Percentiles rank a stretch among this genome's conserved stretches.
Conservation (phyloP, 805 yeast species). For the Metschnikowia sp. region DNA sequence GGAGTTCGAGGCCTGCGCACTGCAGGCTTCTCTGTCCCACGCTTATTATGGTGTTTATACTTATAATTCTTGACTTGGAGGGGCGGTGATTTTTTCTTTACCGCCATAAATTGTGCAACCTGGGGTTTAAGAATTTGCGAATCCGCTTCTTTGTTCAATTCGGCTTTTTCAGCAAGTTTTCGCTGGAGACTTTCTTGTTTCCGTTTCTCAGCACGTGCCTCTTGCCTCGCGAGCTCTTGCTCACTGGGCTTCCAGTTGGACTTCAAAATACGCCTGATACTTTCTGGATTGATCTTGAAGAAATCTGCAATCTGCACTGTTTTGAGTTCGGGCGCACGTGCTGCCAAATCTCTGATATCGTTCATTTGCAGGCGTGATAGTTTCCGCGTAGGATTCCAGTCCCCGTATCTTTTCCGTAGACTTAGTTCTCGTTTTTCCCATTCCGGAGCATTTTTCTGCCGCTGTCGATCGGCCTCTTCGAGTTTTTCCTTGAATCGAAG, state of each 20-base stretch:
- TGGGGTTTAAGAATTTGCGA: not conserved
- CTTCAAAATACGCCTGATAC: slow-evolving; percentile 72
- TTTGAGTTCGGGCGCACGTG: slow-evolving; percentile 56
- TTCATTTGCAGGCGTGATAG: slow-evolving; percentile 69
- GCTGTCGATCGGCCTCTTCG: slow-evolving; percentile 35
- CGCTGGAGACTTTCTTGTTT: slow-evolving; percentile 16
- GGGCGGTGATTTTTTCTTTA: not conserved
- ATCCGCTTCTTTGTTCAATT: not conserved
- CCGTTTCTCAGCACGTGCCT: slow-evolving; percentile 47
- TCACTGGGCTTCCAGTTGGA: slow-evolving; percentile 71
- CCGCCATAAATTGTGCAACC: not conserved
- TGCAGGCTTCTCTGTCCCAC: not conserved
- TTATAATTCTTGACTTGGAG: not conserved
- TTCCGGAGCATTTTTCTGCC: slow-evolving; percentile 35
- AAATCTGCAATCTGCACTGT: slow-evolving; percentile 57
- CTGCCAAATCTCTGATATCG: slow-evolving; percentile 55
- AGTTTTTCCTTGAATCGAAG: slow-evolving; percentile 17
- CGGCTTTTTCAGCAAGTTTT: slow-evolving; percentile 7
- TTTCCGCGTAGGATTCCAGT: slow-evolving; percentile 67
- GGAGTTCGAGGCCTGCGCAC: slow-evolving; percentile 14
- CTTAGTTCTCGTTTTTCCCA: slow-evolving; percentile 75
- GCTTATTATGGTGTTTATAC: not conserved
- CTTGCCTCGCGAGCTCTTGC: slow-evolving; percentile 45
- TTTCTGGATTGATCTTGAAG: slow-evolving; percentile 76
- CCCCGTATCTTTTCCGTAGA: slow-evolving; percentile 55